Conservation (phyloP, 1,284 basidiomycete genomes). For the Pisolithus thermaeus region DNA sequence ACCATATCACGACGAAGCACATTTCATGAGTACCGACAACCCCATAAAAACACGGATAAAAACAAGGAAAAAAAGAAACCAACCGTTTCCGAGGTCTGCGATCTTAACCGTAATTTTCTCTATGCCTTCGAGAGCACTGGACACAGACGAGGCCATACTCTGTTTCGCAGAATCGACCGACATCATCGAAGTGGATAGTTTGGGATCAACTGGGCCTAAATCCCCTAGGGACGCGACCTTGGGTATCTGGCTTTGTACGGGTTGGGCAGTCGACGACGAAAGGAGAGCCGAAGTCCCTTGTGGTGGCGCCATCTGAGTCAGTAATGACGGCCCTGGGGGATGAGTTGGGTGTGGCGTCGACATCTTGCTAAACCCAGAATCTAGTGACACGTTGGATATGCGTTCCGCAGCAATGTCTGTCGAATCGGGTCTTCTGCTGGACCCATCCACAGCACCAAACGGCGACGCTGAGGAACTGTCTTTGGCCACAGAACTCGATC, state of each 20-base stretch:
- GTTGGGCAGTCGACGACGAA: conserved; percentile 16
- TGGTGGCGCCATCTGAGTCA: conserved; percentile 70
- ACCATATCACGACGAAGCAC: background rate
- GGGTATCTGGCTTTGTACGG: conserved; percentile 12
- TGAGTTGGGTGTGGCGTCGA: conserved; percentile 33
- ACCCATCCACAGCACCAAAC: conserved; percentile 14
- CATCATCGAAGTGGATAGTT: conserved; percentile 35
- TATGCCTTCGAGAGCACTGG: conserved; percentile 26
- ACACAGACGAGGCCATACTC: conserved; percentile 24
- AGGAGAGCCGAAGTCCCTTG: conserved; percentile 9
- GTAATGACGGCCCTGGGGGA: conserved; percentile 66
- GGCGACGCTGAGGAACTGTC: conserved; percentile 11
- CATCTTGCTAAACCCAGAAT: conserved; percentile 52
- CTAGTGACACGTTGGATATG: conserved; percentile 63
- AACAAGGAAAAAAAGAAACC: conserved; percentile 20
- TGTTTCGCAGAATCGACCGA: conserved; percentile 36
- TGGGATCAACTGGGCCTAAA: conserved; percentile 12
- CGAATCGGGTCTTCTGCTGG: conserved; percentile 31
- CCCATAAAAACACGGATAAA: background rate
- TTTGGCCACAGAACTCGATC: conserved; percentile 20
- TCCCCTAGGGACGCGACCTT: conserved; percentile 29
- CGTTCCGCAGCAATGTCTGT: conserved; percentile 51
- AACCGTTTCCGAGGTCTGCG: conserved; percentile 92
- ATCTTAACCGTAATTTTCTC: conserved; percentile 99
- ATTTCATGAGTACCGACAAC: conserved; percentile 15